phyloP scores from a whole-genome alignment of 75 land plant species.

The Cupressus sempervirens region DNA sequence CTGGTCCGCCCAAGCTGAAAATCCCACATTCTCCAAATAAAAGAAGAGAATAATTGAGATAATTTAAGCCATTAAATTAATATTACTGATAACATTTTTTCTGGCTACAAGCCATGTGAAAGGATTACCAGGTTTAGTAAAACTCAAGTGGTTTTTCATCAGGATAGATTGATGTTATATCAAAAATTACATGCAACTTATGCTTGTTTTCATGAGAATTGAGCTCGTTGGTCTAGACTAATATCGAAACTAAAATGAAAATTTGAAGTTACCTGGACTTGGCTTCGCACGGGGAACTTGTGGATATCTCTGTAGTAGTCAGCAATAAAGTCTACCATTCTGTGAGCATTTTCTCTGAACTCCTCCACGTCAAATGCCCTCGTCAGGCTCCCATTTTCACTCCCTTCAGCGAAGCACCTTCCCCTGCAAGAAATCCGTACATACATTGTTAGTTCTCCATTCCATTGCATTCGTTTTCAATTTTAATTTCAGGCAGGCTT shows the following conservation, averaged over 20 bases:
- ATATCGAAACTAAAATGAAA: neutral
- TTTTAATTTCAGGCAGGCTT: neutral
- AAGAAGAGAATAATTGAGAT: too few species aligned
- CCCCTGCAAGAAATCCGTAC: neutral
- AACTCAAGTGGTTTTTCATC: too few species aligned
- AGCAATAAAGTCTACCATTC: conserved; percentile 81
- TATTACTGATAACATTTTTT: too few species aligned
- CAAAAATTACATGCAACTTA: neutral
- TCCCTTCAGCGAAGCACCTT: neutral
- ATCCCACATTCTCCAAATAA: too few species aligned
- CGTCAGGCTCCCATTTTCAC: neutral
- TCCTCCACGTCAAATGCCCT: conserved; percentile 77
- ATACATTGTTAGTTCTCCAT: neutral
- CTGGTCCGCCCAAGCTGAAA: too few species aligned
- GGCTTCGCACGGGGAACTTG: conserved; percentile 74
- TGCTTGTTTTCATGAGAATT: neutral
- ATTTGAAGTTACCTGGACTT: conserved; percentile 46
- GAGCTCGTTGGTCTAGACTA: neutral
- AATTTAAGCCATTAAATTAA: too few species aligned
- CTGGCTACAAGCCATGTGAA: too few species aligned
- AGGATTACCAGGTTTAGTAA: too few species aligned
- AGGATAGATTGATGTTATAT: too few species aligned
- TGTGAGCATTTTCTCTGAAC: conserved; percentile 66
- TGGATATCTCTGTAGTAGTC: conserved; percentile 78
- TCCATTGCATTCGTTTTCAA: neutral